Evolutionary conservation across 2,329 filamentous ascomycete species (phyloP).

Genomic region (Trichophyton schoenleinii): DNA sequence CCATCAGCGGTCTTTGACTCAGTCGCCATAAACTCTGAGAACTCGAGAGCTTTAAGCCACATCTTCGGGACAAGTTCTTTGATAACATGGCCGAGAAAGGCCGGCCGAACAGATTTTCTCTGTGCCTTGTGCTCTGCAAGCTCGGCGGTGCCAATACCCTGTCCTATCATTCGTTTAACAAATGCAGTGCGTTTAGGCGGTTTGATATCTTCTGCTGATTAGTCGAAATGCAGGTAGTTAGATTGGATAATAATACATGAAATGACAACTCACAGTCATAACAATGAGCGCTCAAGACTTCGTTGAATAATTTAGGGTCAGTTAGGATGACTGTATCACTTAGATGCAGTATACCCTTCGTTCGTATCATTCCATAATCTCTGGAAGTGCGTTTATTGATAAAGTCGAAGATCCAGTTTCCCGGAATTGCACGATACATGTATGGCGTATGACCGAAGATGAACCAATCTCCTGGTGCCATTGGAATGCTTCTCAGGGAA

Average conservation of each 20-base stretch:
- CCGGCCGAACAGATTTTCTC: conserved; percentile 26
- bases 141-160: conserved; percentile 40
- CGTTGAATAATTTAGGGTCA: conserved; percentile 33
- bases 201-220: conserved; percentile 21
- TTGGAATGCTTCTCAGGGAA: not conserved
- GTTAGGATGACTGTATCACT: conserved; percentile 14
- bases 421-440: not conserved
- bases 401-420: not conserved
- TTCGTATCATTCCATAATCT: not conserved
- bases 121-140: conserved; percentile 40
- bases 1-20: conserved; percentile 16
- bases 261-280: conserved; percentile 37
- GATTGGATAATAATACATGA: not conserved
- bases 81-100: conserved; percentile 28
- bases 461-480: not conserved
- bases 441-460: not conserved
- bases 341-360: conserved; percentile 7
- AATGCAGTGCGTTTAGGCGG: conserved; percentile 34
- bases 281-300: conserved; percentile 40
- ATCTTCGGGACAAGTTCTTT: conserved; percentile 25
- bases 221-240: not conserved
- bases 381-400: not conserved
- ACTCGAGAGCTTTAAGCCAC: conserved; percentile 28
- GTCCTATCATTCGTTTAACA: conserved; percentile 38
- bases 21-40: conserved; percentile 22